Base-by-base conservation (phyloP, 768 basidiomycete genomes). In the Tricholomella constricta region DNA sequence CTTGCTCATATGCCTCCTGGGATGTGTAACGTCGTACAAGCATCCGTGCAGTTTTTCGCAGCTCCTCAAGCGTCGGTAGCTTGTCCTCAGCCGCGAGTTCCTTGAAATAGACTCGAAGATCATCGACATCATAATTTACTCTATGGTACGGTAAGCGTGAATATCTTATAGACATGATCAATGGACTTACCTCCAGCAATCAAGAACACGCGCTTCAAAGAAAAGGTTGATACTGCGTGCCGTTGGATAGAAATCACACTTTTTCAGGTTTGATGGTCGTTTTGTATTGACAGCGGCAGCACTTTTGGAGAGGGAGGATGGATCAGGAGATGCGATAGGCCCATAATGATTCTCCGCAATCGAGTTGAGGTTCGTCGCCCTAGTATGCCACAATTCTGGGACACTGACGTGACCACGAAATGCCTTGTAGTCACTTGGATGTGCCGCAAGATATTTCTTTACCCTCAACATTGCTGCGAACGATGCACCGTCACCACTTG, bases 191-290 rank as follows among this genome's bases (percentile, higher is more conserved):
- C 49, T 27, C 44, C 56, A 43, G 45, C 58, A 51, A 51, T 58
- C 56, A 40, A 51, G 29, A 4, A 51, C 45, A n/a, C 51, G 63
- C 4, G 61, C 59, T 37, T 64, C 63, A 48, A 53, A 64, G 43
- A 62, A 52, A 19, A 62, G 44, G 4, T 29, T 58, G 56, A 64
- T 58, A 45, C 63, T 64, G 27, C 63, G 50, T 22, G 59, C 59
- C 2, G 59, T 65, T 27, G 51, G 64, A 42, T 49, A 62, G 40
- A 56, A 68, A 41, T 60, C 56, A 45, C 57, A 62, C n/a, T 57
- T 65, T 45, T 56, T 62, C 51, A 59, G 49, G 35, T 64, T 56
- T 1, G 32, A 40, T 17, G 63, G 61, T 1, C 52, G 52, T 48
- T 64, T 60, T 6, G 59, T 55, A 20, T 57, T 57, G 1, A 55